Evolutionary conservation across 2,329 filamentous ascomycete species (phyloP).

Genomic region (Dactylellina haptotyla): DNA sequence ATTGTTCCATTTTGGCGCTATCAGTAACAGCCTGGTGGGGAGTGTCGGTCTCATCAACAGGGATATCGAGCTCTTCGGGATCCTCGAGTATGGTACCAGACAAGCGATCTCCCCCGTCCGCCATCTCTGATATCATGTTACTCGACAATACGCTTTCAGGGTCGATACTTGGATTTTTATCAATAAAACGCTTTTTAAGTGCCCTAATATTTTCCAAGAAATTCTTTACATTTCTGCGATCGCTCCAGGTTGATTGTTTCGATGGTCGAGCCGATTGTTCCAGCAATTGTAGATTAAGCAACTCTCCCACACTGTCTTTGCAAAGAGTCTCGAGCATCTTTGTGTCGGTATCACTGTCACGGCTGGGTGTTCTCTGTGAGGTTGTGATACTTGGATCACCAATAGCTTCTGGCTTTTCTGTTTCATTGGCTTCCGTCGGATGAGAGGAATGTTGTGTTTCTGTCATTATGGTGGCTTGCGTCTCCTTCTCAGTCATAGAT

Average conservation of each 20-base stretch:
- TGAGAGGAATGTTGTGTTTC: too few species aligned
- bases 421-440: not conserved
- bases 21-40: too few species aligned
- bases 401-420: not conserved
- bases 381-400: not conserved
- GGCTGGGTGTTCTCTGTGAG: not conserved
- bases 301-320: not conserved
- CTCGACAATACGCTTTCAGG: not conserved
- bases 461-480: too few species aligned
- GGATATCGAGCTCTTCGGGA: not conserved
- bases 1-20: not conserved
- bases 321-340: not conserved
- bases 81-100: constrained; percentile 1
- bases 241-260: not conserved
- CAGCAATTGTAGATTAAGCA: not conserved
- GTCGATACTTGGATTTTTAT: not conserved
- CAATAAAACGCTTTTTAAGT: not conserved
- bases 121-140: not conserved
- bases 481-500: too few species aligned
- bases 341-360: not conserved
- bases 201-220: not conserved
- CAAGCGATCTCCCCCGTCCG: not conserved
- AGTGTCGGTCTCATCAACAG: not conserved
- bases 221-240: not conserved
- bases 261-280: not conserved